A percentile compares a stretch with the other conserved stretches of the same genome.
These are phyloP conservation scores for Penicillium paxilli DNA, from an alignment of 495 filamentous ascomycete genomes.

Conservation along the genomic window DNA sequence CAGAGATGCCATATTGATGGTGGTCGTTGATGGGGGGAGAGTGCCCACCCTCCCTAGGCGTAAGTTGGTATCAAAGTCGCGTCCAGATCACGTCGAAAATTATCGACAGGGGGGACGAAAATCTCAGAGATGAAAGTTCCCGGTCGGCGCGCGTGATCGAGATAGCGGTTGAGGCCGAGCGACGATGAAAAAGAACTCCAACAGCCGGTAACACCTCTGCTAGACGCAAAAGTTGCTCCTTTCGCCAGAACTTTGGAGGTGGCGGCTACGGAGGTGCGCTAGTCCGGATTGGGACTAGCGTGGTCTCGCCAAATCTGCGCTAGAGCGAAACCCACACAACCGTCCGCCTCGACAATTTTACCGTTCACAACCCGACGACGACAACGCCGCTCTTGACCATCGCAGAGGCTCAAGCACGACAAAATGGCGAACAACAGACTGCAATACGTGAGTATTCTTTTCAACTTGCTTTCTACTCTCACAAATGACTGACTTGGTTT, in stretches of 20 bases:
- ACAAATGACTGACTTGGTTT: slow-evolving; percentile 23
- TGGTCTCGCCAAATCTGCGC: slow-evolving; percentile 48
- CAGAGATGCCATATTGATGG: slow-evolving; percentile 75
- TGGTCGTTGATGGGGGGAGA: slow-evolving; percentile 27
- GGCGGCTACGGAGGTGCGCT: slow-evolving; percentile 36
- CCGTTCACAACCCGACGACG: slow-evolving; percentile 47
- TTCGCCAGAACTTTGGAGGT: slow-evolving; percentile 37
- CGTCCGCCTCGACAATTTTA: slow-evolving; percentile 44
- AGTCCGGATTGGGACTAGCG: slow-evolving; percentile 36
- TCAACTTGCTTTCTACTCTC: background rate
- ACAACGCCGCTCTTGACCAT: slow-evolving; percentile 57
- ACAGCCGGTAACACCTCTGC: slow-evolving; percentile 59
- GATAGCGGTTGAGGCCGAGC: slow-evolving; percentile 16
- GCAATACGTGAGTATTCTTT: slow-evolving; percentile 62
- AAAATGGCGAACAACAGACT: slow-evolving; percentile 71
- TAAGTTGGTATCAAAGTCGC: slow-evolving; percentile 37
- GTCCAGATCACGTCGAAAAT: slow-evolving; percentile 40
- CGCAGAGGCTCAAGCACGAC: slow-evolving; percentile 48
- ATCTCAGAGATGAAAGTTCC: background rate
- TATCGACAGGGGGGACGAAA: slow-evolving; percentile 18
- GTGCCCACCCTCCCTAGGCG: slow-evolving; percentile 32
- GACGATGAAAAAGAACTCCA: slow-evolving; percentile 50
- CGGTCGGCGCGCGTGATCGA: background rate
- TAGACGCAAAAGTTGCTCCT: slow-evolving; percentile 34
- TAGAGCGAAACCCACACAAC: slow-evolving; percentile 56